Conservation (phyloP, 2,329 filamentous ascomycete genomes). For the Exophiala lecanii-corni region DNA sequence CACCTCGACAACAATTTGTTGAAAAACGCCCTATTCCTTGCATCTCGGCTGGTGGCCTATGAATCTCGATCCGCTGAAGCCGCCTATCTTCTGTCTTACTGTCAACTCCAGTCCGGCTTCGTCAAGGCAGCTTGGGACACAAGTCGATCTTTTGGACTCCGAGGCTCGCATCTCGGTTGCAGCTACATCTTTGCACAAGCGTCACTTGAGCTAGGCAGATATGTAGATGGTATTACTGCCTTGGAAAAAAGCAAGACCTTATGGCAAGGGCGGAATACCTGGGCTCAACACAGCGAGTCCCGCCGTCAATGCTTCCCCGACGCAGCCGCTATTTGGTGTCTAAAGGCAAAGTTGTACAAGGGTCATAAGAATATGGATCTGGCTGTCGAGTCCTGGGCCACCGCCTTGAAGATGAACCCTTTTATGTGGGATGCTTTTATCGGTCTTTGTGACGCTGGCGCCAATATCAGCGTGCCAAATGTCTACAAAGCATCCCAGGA, state of each 20-base stretch:
- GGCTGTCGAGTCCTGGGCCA: slow-evolving; percentile 81
- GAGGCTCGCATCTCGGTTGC: slow-evolving; percentile 76
- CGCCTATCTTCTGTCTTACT: slow-evolving; percentile 75
- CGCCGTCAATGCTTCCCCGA: slow-evolving; percentile 73
- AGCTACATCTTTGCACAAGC: slow-evolving; percentile 88
- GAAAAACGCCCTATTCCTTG: slow-evolving; percentile 89
- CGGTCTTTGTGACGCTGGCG: slow-evolving; percentile 73
- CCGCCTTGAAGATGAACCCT: slow-evolving; percentile 81
- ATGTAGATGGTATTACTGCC: slow-evolving; percentile 74
- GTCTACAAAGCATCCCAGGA: slow-evolving; percentile 75
- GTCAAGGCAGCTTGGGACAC: slow-evolving; percentile 80
- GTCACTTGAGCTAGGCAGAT: slow-evolving; percentile 72
- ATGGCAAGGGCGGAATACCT: slow-evolving; percentile 70
- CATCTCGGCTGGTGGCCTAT: slow-evolving; percentile 77
- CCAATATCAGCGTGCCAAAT: slow-evolving; percentile 71
- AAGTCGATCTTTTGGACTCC: slow-evolving; percentile 65
- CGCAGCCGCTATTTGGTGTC: slow-evolving; percentile 72
- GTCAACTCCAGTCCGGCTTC: slow-evolving; percentile 77
- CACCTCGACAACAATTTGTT: slow-evolving; percentile 84
- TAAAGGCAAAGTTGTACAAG: slow-evolving; percentile 82
- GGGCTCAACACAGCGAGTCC: slow-evolving; percentile 77
- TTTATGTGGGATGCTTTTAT: slow-evolving; percentile 98
- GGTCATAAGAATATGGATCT: slow-evolving; percentile 75
- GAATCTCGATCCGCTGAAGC: slow-evolving; percentile 78
- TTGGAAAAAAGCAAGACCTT: slow-evolving; percentile 74